Conservation (phyloP, 345 rosid genomes). For the Euphorbia peplus region DNA sequence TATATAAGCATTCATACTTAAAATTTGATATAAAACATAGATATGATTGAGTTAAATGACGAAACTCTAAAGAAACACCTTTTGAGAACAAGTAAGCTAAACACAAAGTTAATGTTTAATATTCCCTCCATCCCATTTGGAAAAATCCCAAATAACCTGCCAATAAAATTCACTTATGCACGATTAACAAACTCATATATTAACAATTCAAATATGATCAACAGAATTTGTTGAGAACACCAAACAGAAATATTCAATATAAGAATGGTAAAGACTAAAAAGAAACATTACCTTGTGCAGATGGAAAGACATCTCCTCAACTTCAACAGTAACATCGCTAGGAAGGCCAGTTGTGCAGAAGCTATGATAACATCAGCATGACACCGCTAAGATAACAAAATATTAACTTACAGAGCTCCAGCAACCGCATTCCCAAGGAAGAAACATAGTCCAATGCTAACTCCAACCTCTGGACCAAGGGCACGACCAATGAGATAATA, state of each 20-base stretch:
- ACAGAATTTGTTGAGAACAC: too few relatives aligned
- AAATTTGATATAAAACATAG: background rate
- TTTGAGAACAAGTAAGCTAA: background rate
- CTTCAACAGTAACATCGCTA: conserved; percentile 84
- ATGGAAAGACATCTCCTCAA: conserved; percentile 91
- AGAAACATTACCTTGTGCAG: conserved; percentile 80
- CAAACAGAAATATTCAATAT: background rate
- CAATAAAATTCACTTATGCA: too few relatives aligned
- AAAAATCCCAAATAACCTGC: background rate
- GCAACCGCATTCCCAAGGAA: conserved; percentile 99
- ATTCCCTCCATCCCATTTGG: background rate
- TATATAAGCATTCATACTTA: background rate
- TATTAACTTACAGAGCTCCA: conserved; percentile 90
- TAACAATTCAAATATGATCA: too few relatives aligned
- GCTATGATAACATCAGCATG: conserved; percentile 46
- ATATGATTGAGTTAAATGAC: background rate
- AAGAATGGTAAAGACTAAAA: background rate
- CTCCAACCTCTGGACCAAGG: conserved; percentile 99
- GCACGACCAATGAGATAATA: conserved; percentile 99
- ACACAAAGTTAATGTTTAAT: background rate
- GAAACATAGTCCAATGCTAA: conserved; percentile 98
- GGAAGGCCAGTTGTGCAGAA: conserved; percentile 98
- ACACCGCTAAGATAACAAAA: too few relatives aligned
- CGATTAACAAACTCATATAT: too few relatives aligned
- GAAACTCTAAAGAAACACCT: background rate